Evolutionary conservation across 495 filamentous ascomycete species (phyloP).

Genomic region (Aspergillus ostianus): DNA sequence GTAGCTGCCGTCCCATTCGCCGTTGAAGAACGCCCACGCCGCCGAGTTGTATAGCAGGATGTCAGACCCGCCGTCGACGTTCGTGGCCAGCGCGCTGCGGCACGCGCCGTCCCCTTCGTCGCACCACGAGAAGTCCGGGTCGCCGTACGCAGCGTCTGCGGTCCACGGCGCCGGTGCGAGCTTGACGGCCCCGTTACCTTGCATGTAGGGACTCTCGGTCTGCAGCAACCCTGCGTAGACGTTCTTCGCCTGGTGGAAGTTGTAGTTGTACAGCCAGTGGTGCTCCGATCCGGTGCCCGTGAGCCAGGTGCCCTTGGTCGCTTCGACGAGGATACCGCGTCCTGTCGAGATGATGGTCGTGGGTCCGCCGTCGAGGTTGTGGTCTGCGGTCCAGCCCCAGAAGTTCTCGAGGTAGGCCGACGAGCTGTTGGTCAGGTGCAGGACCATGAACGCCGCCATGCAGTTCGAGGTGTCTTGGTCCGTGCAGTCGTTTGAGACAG

Average conservation of each 20-base stretch:
- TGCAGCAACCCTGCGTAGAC: slow-evolving; percentile 47
- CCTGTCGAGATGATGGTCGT: slow-evolving; percentile 47
- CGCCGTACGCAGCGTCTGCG: slow-evolving; percentile 33
- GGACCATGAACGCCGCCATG: slow-evolving; percentile 50
- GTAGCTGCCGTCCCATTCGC: slow-evolving; percentile 32
- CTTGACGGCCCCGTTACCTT: slow-evolving; percentile 32
- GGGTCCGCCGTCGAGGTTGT: slow-evolving; percentile 41
- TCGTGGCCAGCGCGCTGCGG: slow-evolving; percentile 36
- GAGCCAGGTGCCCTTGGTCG: slow-evolving; percentile 43
- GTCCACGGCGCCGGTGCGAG: slow-evolving; percentile 46
- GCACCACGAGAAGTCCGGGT: slow-evolving; percentile 44
- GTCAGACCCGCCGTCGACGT: slow-evolving; percentile 41
- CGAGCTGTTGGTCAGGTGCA: slow-evolving; percentile 50
- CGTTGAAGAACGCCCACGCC: slow-evolving; percentile 54
- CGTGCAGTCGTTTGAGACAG: slow-evolving; percentile 37
- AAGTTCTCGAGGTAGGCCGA: slow-evolving; percentile 59
- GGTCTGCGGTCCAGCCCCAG: slow-evolving; percentile 63
- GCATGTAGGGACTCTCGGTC: slow-evolving; percentile 49
- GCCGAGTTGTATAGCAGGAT: slow-evolving; percentile 54
- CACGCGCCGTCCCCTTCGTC: slow-evolving; percentile 33
- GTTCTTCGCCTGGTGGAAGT: slow-evolving; percentile 46
- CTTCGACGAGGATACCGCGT: slow-evolving; percentile 50
- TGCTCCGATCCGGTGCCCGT: slow-evolving; percentile 45
- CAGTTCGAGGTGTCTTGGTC: slow-evolving; percentile 32
- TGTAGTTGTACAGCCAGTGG: slow-evolving; percentile 51